Percentiles rank a stretch among this genome's conserved stretches.
phyloP scores from a whole-genome alignment of 192 early-diverging fungal genomes.

The Dissophora ornata region DNA sequence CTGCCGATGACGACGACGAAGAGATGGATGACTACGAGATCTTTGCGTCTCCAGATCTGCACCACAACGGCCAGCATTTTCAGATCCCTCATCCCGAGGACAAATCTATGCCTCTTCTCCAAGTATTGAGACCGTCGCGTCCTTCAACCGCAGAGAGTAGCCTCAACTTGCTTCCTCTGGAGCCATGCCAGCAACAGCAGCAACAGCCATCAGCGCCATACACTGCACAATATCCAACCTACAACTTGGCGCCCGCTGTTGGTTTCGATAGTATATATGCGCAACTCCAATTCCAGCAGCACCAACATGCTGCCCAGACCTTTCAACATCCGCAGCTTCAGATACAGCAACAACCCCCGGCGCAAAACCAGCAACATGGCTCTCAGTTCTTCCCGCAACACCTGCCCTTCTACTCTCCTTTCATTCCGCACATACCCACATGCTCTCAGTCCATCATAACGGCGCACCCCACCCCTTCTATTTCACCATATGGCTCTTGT shows the following conservation, averaged over 20 bases:
- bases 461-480: too few relatives aligned
- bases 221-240: too few relatives aligned
- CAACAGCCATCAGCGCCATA: too few relatives aligned
- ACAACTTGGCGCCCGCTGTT: too few relatives aligned
- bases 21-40: conserved; percentile 23
- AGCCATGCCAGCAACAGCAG: too few relatives aligned
- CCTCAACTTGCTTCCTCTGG: too few relatives aligned
- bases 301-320: background rate
- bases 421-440: background rate
- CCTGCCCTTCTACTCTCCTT: background rate
- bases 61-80: background rate
- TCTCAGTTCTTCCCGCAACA: too few relatives aligned
- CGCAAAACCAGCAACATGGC: conserved; percentile 8
- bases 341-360: conserved; percentile 1
- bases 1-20: conserved; percentile 27
- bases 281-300: conserved; percentile 7
- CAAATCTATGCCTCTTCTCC: conserved; percentile 10
- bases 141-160: background rate
- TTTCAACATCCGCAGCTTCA: conserved; percentile 5
- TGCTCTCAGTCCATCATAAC: too few relatives aligned
- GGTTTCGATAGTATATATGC: too few relatives aligned
- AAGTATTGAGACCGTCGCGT: background rate
- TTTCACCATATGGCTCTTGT: background rate
- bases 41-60: background rate
- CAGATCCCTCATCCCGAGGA: background rate